Conservation (phyloP, 345 rosid genomes). For the Citrus hindsii region DNA sequence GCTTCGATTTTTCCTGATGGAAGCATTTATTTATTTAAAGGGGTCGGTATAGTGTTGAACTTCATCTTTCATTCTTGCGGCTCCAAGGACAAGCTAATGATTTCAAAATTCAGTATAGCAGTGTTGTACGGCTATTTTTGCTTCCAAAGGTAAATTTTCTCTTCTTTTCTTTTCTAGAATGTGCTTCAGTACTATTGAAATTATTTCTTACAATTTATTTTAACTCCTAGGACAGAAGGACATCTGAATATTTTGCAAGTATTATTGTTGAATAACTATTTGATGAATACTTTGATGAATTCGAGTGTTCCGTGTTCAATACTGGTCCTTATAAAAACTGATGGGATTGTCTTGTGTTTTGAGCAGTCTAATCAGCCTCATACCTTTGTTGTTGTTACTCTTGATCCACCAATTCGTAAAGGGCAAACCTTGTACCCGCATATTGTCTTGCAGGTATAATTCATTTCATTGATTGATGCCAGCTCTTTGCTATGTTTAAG, state of each 20-base stretch:
- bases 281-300: background rate
- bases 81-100: slow-evolving; percentile 98
- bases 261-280: background rate
- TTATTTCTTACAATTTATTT: background rate
- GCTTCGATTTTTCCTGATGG: slow-evolving; percentile 7
- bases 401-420: slow-evolving; percentile 97
- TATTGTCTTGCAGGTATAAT: slow-evolving; percentile 83
- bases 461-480: background rate
- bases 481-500: background rate
- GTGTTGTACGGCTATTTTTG: slow-evolving; percentile 91
- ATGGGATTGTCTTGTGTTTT: slow-evolving; percentile 15
- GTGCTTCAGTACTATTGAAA: background rate
- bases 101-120: slow-evolving; percentile 97
- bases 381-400: slow-evolving; percentile 86
- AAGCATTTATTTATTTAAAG: slow-evolving; percentile 24
- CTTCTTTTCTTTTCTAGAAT: background rate
- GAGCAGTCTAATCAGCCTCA: slow-evolving; percentile 93
- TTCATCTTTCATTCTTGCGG: slow-evolving; percentile 86
- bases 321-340: background rate
- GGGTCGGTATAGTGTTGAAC: slow-evolving; percentile 98
- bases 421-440: slow-evolving; percentile 97
- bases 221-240: background rate
- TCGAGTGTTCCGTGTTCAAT: background rate
- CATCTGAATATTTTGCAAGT: background rate
- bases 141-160: slow-evolving; percentile 74